These are phyloP conservation scores for Shiraia sp. DNA, from an alignment of 2,329 filamentous ascomycete genomes.

Conservation along the genomic window DNA sequence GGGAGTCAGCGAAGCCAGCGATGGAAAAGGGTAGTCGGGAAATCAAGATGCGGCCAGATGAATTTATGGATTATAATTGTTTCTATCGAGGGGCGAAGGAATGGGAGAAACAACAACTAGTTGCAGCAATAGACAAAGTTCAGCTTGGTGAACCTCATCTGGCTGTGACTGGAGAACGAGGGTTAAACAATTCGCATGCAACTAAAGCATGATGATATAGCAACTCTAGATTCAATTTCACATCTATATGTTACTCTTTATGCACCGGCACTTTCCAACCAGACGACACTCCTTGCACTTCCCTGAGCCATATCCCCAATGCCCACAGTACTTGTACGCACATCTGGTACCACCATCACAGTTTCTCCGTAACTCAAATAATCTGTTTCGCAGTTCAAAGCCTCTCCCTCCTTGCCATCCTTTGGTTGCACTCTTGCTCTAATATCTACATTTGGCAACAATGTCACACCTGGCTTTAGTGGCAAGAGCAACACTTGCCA, in stretches of 20 bases:
- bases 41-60: constrained; percentile 44
- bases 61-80: constrained; percentile 51
- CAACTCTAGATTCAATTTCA: neutral
- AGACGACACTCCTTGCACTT: constrained; percentile 28
- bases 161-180: too few species aligned
- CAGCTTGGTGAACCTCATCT: too few species aligned
- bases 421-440: constrained; percentile 57
- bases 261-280: constrained; percentile 29
- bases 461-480: constrained; percentile 74
- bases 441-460: constrained; percentile 79
- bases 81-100: constrained; percentile 42
- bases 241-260: neutral
- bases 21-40: constrained; percentile 37
- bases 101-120: constrained; percentile 37
- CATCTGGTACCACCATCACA: constrained; percentile 73
- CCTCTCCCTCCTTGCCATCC: constrained; percentile 25
- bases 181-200: too few species aligned
- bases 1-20: constrained; percentile 48
- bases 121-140: too few species aligned
- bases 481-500: constrained; percentile 80
- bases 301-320: constrained; percentile 33
- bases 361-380: constrained; percentile 77
- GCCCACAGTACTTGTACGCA: constrained; percentile 64
- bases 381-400: constrained; percentile 73
- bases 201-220: too few species aligned